Base-by-base conservation (phyloP, 495 filamentous ascomycete genomes). In the Lineolata rhizophorae region DNA sequence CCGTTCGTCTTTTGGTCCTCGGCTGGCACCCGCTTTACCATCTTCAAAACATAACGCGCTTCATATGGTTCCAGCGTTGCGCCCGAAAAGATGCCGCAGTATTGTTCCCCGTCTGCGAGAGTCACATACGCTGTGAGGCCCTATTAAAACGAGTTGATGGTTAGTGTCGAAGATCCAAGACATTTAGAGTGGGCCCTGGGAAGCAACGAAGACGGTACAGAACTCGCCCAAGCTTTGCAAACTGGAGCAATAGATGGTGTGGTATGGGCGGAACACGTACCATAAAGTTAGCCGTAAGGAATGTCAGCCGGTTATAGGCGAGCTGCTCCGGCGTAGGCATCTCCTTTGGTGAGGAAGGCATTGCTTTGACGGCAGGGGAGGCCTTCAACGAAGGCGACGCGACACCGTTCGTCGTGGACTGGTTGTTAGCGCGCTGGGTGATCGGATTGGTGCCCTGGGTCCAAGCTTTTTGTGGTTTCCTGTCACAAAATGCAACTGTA, bases 21-120 rank as follows among this genome's bases (percentile, higher is more conserved):
- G 12, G 54, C 41, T 40, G 63, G 65, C 38, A 65, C 61, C 35
- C 70, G 69, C 51, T 73, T 72, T 18, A 79, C 77, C 80, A 83
- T 85, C 59, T 78, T 90, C 36, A 92, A 62, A 34, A 67, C 54
- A 48, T 79, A 77, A 29, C 60, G 61, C 11, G 68, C 56, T 33
- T 74, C 62, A 31, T 57, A 61, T 12, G 62, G 37, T 29, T 72
- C 67, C 12, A 73, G 48, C 27, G 57, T 59, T 3, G 62, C 65
- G 24, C 65, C 65, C 26, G 63, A 66, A 47, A 75, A 76, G 35
- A 72, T 65, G 40, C 78, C 79, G 26, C 67, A 67, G 52, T 70
- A 87, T 39, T 72, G 67, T 35, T 81, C 75, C 36, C 74, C 72
- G 43, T 56, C 69, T 41, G 67, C 68, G 10, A 76, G 63, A n/a